Base-by-base conservation (phyloP, 2,329 filamentous ascomycete species). In the Aspergillus transmontanensis region DNA sequence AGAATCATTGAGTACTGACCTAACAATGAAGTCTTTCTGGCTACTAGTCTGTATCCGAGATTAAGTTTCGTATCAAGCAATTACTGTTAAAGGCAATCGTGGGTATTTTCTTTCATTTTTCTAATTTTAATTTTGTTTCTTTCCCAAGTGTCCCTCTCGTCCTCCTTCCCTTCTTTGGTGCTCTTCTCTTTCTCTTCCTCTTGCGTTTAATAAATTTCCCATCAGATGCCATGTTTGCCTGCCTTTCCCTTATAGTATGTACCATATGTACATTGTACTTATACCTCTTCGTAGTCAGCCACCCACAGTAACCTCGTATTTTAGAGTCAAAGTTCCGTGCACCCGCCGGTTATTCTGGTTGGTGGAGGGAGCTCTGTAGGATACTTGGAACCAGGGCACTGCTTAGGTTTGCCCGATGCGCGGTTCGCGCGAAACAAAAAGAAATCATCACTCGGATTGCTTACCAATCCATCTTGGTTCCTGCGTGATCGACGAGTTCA, bases 361-460 rank as follows among this genome's bases (percentile, higher is more conserved):
- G 28, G 48, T 32, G 16, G 48, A 51, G 28, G 48, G 28, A 19
- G 10, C 19, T 32, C 48, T 32, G 26, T n/a, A 28, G 5, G 48
- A 34, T 6, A 32, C 48, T 34, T 51, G 19, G 46, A 51, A 51
- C 28, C 14, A n/a, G 46, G 46, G 16, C 30, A n/a, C 12, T 21
- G 5, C 48, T 51, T 32, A 51, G 48, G 28, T 51, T 67, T 55
- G 28, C 41, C 63, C 50, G 28, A 58, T 58, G 53, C 66, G 66
- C 66, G 66, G 59, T 63, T 66, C 56, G 62, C 64, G 66, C 64
- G n/a, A 34, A 39, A 53, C 16, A 57, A 41, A 46, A 61, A 51
- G 56, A 59, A 56, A 50, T 54, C 41, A 50, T 56, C 51, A 55
- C 5, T 28, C 26, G 26, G 3, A 19, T 39, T 54, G 54, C 41